Evolutionary conservation across 2,329 filamentous ascomycete species (phyloP), one percentile per base, ranked within the genome.

Genomic region (Geosmithia flava): DNA sequence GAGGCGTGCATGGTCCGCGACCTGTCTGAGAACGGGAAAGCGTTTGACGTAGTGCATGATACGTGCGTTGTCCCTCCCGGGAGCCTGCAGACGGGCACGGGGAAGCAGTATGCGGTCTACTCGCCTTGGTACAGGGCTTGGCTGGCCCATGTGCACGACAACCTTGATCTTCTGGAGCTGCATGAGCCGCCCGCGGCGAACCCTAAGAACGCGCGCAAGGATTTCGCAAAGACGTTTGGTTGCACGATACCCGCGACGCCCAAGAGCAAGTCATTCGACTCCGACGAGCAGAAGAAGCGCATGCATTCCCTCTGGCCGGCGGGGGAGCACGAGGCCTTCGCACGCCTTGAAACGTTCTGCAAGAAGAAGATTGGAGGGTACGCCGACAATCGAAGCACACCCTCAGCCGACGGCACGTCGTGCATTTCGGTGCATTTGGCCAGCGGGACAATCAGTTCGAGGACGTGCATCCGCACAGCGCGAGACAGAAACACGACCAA

Each of bases 21-120:
- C 41, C 77, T 83, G 51, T 65, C 83, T 1, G 71, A 80, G 16
- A 75, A 75, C 13, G 82, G 78, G 0, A 77, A 91, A 44, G 72
- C 75, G 1, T 81, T 94, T 54, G 74, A 82, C n/a, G 76, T 82
- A 0, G 71, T 84, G 1, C 86, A 90, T 51, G 90, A 95, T 62
- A 87, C 85, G 4, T 93, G 88, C 53, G 78, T 94, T 1, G 87
- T 95, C 0, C 73, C 80, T 0, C 89, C 90, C 0, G 87, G 87
- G 0, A 67, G 70, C 39, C 63, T 95, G 39, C 66, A 66, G 17
- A 87, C 74, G 5, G 82, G 85, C 3, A 65, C 72, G 2, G 87
- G 88, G 2, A 87, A 78, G 48, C 87, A 91, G 56, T 94, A 93
- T 56, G 78, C 86, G 0, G 87, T 95, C 1, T 95, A 93, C 56